phyloP scores from a whole-genome alignment of 2,329 filamentous ascomycete genomes.

The Paecilomyces fulvus region DNA sequence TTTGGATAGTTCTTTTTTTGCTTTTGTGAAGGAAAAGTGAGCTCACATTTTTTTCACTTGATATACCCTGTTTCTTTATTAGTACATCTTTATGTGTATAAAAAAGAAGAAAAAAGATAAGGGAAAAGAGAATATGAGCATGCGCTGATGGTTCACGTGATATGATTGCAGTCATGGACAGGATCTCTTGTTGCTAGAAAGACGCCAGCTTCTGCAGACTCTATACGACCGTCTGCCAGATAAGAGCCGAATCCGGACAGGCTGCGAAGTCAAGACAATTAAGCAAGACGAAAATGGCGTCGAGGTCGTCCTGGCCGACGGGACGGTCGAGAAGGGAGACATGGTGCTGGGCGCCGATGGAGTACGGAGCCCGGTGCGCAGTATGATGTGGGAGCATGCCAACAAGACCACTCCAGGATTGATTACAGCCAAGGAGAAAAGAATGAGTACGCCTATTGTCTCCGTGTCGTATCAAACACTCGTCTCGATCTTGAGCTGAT shows the following conservation, averaged over 20 bases:
- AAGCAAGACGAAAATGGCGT: constrained; percentile 11
- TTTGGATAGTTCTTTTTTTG: constrained; percentile 14
- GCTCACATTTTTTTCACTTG: background rate
- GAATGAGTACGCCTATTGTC: background rate
- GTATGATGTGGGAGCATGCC: constrained; percentile 17
- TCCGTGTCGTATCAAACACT: background rate
- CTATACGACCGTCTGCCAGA: constrained; percentile 20
- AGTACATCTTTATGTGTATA: background rate
- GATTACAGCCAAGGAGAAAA: background rate
- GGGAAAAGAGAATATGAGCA: constrained; percentile 6
- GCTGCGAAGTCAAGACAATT: constrained; percentile 14
- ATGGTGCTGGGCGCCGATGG: constrained; percentile 35
- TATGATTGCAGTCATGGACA: constrained; percentile 3
- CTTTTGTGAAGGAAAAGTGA: background rate
- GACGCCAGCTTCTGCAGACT: background rate
- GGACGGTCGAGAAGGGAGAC: constrained; percentile 21
- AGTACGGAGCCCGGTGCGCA: constrained; percentile 29
- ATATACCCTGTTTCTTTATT: too few relatives aligned
- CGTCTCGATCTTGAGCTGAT: background rate
- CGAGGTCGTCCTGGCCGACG: constrained; percentile 24
- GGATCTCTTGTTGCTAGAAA: constrained; percentile 2
- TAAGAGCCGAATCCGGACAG: constrained; percentile 15
- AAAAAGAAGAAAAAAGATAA: background rate
- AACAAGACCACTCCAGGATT: constrained; percentile 5
- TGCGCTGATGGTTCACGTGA: constrained; percentile 2